A percentile compares a stretch with the other conserved stretches of the same genome.
Evolutionary conservation across 352 stramenopile genomes (phyloP).

Genomic region (Pythium pyrilobum): DNA sequence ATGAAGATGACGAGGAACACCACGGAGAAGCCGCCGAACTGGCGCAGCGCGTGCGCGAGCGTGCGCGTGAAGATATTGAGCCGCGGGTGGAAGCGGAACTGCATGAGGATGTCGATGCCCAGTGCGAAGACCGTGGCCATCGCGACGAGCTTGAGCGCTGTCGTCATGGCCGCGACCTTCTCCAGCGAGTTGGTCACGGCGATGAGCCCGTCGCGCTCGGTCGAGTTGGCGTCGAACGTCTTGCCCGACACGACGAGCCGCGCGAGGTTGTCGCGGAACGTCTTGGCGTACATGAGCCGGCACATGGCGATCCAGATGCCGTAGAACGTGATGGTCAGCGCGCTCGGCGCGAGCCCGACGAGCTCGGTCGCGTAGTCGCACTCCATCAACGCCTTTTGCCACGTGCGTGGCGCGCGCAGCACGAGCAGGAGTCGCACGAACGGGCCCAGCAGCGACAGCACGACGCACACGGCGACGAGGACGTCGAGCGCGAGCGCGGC

Average conservation of each 20-base stretch:
- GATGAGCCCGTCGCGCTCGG: conserved; percentile 22
- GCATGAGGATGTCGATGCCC: conserved; percentile 35
- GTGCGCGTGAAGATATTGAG: conserved; percentile 57
- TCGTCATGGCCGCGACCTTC: conserved; percentile 21
- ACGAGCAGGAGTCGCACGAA: background rate
- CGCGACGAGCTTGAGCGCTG: conserved; percentile 28
- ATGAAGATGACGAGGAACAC: conserved; percentile 57
- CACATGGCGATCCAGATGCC: conserved; percentile 29
- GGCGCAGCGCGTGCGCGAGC: conserved; percentile 37
- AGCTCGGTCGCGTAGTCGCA: background rate
- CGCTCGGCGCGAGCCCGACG: background rate
- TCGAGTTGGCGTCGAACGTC: conserved; percentile 24
- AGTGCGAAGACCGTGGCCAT: conserved; percentile 29
- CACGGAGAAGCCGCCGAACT: conserved; percentile 49
- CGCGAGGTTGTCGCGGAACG: conserved; percentile 39
- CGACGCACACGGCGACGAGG: conserved; percentile 21
- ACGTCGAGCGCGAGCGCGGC: conserved; percentile 18
- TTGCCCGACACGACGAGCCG: conserved; percentile 32
- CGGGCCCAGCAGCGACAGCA: background rate
- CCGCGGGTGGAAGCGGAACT: conserved; percentile 46
- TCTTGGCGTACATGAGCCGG: conserved; percentile 29
- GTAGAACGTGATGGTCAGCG: conserved; percentile 25
- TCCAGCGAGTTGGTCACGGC: conserved; percentile 24
- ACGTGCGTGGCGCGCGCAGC: background rate
- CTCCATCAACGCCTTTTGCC: background rate